Evolutionary conservation across 768 basidiomycete genomes (phyloP).

Genomic region (Termitomyces sp.): DNA sequence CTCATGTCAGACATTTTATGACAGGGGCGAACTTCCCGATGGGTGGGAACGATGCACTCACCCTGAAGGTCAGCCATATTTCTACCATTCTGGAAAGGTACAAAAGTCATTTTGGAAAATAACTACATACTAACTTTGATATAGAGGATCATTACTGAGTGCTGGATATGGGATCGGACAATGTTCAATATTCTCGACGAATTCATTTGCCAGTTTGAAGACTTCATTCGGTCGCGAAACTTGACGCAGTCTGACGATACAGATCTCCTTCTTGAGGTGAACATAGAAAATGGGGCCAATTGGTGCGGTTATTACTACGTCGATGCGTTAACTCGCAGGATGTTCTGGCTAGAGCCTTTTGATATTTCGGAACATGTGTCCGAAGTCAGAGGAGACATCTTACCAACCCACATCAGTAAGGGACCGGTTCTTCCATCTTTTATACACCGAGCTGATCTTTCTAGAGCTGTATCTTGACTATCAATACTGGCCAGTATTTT

Average conservation of each 20-base stretch:
- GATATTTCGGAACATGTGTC: background rate
- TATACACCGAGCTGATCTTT: background rate
- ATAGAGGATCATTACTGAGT: conserved; percentile 5
- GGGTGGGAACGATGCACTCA: conserved; percentile 7
- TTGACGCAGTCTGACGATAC: background rate
- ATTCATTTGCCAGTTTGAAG: conserved; percentile 2
- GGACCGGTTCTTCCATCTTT: background rate
- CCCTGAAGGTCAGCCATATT: conserved; percentile 7
- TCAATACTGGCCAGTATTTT: conserved; percentile 6
- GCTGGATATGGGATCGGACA: background rate
- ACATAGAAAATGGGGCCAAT: background rate
- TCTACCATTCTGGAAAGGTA: conserved; percentile 1
- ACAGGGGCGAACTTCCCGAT: conserved; percentile 2
- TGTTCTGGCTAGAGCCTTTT: conserved; percentile 4
- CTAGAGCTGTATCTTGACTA: conserved; percentile 7
- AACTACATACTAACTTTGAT: background rate
- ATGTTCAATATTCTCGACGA: background rate
- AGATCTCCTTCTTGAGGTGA: conserved; percentile 2
- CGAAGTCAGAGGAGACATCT: background rate
- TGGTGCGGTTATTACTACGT: conserved; percentile 7
- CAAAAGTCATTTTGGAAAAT: background rate
- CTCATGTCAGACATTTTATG: background rate
- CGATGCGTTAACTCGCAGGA: background rate
- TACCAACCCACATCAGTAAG: conserved; percentile 1
- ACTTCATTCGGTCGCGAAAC: background rate